Base-by-base conservation (phyloP, 2,329 filamentous ascomycete species). In the Alternaria angustiovoidea region DNA sequence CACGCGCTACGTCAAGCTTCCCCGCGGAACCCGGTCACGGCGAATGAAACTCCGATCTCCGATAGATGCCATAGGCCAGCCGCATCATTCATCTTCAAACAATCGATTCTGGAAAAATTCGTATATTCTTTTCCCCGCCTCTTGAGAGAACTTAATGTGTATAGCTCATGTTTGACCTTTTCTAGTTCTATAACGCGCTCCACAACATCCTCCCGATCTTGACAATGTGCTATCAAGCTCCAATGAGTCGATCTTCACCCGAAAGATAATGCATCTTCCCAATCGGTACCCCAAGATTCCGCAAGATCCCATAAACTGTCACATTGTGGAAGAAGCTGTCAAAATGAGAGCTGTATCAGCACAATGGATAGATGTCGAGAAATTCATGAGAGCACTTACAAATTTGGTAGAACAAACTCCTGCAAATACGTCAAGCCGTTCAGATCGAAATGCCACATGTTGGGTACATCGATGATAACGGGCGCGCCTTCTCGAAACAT, bases 21-120 rank as follows among this genome's bases (percentile, higher is more conserved):
- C 51, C 56, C 56, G 51, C 51, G 51, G 56, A 36, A 22, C 39
- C 56, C 51, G 56, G 43, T 58, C 49, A 34, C 49, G 49, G 38
- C 26, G 7, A 18, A 16, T 28, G 20, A 36, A 41, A 20, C 34
- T 46, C 34, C 34, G 22, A 22, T 26, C 30, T 34, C 38, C 48
- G 48, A 22, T 18, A 41, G 32, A 16, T 41, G 38, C 38, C 30
- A 38, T 34, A 18, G 51, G 26, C 11, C 26, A 42, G 30, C 18
- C 16, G 16, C 16, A 38, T n/a, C 34, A 30, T 30, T 11, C 16
- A 8, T n/a, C 34, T n/a, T 8, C 14, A 38, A 1, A n/a, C 34
- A 38, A 6, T 3, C 34, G 3, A 38, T 38, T 8, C 7, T 38
- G 8, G 6, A 8, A 38, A 9, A 16, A 38, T 3, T n/a, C 34